phyloP scores from a whole-genome alignment of 768 basidiomycete genomes.

The Tylopilus vinaceipallidus region DNA sequence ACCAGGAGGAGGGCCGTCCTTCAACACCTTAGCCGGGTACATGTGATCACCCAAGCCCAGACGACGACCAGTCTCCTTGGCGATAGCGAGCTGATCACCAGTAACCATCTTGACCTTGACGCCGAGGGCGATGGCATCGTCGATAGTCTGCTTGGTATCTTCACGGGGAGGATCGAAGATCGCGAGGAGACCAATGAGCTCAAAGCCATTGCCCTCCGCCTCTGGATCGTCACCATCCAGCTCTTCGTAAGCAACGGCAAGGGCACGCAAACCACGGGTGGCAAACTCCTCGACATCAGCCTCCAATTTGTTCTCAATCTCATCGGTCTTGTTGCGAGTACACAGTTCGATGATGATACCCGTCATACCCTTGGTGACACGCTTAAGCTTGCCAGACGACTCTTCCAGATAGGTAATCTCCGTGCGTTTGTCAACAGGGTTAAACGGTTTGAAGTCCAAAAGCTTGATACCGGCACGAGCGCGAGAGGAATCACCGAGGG shows the following conservation, averaged over 20 bases:
- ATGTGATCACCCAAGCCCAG: slow-evolving; percentile 98
- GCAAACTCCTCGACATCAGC: slow-evolving; percentile 96
- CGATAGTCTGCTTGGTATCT: slow-evolving; percentile 98
- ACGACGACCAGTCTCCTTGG: slow-evolving; percentile 98
- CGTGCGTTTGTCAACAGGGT: slow-evolving; percentile 98
- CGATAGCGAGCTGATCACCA: slow-evolving; percentile 99
- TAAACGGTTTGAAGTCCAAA: slow-evolving; percentile 99
- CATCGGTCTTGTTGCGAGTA: slow-evolving; percentile 95
- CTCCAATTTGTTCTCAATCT: slow-evolving; percentile 88
- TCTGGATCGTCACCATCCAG: slow-evolving; percentile 79
- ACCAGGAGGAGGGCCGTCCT: slow-evolving; percentile 90
- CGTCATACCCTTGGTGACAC: slow-evolving; percentile 99
- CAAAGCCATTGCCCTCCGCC: slow-evolving; percentile 93
- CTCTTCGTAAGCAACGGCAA: slow-evolving; percentile 95
- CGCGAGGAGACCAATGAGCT: slow-evolving; percentile 93
- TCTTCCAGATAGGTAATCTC: slow-evolving; percentile 98
- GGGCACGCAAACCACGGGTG: slow-evolving; percentile 89
- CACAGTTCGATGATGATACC: slow-evolving; percentile 98
- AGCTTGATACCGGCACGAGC: slow-evolving; percentile 94
- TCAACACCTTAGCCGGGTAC: slow-evolving; percentile 99
- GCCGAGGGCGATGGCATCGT: slow-evolving; percentile 93
- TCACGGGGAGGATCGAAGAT: slow-evolving; percentile 98
- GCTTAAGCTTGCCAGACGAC: slow-evolving; percentile 93
- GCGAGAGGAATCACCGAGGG: slow-evolving; percentile 65
- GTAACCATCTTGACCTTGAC: slow-evolving; percentile 99